Percentiles rank a stretch among this genome's conserved stretches.
Evolutionary conservation across 352 stramenopile species (phyloP).

Genomic region (Pythium oligandrum): DNA sequence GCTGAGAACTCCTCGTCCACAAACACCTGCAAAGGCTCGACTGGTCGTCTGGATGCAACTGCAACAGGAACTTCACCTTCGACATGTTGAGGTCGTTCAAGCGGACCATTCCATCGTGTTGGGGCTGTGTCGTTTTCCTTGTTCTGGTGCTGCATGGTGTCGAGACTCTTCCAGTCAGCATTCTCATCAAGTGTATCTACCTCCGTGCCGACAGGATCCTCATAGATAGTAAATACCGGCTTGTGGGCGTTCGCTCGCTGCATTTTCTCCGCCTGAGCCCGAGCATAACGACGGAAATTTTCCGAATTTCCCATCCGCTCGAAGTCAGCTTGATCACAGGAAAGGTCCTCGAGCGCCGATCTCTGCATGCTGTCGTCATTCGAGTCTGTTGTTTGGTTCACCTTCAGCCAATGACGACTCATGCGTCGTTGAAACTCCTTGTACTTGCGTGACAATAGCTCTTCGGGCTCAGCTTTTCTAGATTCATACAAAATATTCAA

Average conservation of each 20-base stretch:
- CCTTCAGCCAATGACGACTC: conserved; percentile 74
- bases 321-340: conserved; percentile 40
- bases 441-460: conserved; percentile 68
- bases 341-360: conserved; percentile 58
- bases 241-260: conserved; percentile 66
- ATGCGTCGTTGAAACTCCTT: conserved; percentile 82
- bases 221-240: conserved; percentile 82
- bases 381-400: conserved; percentile 36
- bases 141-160: conserved; percentile 63
- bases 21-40: conserved; percentile 66
- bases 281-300: conserved; percentile 60
- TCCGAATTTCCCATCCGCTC: conserved; percentile 51
- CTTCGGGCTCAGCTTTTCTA: conserved; percentile 66
- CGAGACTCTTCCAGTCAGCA: conserved; percentile 65
- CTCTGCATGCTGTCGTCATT: conserved; percentile 43
- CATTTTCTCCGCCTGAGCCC: conserved; percentile 44
- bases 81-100: not conserved
- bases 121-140: conserved; percentile 70
- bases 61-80: not conserved
- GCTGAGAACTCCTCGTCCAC: conserved; percentile 61
- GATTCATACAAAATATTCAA: conserved; percentile 1
- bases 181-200: conserved; percentile 55
- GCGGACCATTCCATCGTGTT: conserved; percentile 40
- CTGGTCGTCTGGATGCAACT: not conserved
- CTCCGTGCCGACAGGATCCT: conserved; percentile 50